phyloP scores from a whole-genome alignment of 1,284 basidiomycete genomes.

The Violaceomyces palustris region DNA sequence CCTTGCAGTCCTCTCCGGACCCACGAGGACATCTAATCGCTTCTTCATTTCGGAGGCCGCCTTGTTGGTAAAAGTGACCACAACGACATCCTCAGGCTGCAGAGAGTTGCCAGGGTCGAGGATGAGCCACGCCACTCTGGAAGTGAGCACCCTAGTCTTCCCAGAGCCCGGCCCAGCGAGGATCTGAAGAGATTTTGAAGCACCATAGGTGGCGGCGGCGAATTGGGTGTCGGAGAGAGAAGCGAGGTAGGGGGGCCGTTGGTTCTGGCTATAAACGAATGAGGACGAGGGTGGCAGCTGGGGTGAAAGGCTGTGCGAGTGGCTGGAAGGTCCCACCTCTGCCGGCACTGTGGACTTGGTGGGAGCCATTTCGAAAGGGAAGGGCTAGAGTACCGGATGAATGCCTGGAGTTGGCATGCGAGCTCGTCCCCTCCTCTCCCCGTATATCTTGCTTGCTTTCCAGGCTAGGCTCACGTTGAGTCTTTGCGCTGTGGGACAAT shows the following conservation, averaged over 20 bases:
- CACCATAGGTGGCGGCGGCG: constrained; percentile 37
- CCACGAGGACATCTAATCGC: constrained; percentile 68
- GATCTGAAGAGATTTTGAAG: constrained; percentile 43
- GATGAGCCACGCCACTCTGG: constrained; percentile 47
- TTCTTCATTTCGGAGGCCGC: constrained; percentile 83
- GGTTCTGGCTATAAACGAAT: too few relatives aligned
- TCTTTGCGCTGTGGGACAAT: too few relatives aligned
- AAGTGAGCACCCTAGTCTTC: constrained; percentile 50
- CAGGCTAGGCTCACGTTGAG: too few relatives aligned
- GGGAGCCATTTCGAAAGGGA: too few relatives aligned
- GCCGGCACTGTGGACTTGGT: too few relatives aligned
- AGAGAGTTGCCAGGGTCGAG: constrained; percentile 25
- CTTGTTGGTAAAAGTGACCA: constrained; percentile 63
- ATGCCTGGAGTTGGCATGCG: too few relatives aligned
- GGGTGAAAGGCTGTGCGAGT: too few relatives aligned
- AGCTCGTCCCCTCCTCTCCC: too few relatives aligned
- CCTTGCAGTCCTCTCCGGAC: constrained; percentile 60
- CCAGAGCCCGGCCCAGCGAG: constrained; percentile 50
- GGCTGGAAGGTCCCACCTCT: too few relatives aligned
- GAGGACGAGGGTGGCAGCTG: too few relatives aligned
- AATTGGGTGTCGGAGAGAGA: constrained; percentile 38
- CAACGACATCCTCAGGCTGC: constrained; percentile 39
- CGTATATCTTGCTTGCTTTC: too few relatives aligned
- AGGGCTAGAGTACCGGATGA: too few relatives aligned
- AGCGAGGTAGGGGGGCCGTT: constrained; percentile 22